Base-by-base conservation (phyloP, 2,329 filamentous ascomycete species). In the Lasiodiplodia hormozganensis region DNA sequence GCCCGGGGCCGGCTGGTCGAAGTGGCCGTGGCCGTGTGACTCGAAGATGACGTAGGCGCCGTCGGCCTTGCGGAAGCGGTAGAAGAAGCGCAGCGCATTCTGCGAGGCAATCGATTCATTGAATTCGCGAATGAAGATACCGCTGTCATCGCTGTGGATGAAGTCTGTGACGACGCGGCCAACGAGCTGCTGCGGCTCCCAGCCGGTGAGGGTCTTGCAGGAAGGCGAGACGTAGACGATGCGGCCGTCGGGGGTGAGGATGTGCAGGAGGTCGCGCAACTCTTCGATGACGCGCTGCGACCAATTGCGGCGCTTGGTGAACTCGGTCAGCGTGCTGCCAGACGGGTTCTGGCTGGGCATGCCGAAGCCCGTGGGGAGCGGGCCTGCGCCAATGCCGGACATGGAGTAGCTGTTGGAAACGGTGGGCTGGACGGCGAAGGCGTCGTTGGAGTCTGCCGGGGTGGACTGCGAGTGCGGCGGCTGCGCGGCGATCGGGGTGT, bases 1-100 rank as follows among this genome's bases (percentile, higher is more conserved):
- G 14, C 86, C 84, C 70, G 87, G 88, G 70, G 86, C 86, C 71
- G 92, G 89, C 23, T 86, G 88, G 43, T 91, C 91, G 70, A 97
- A 90, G 81, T 98, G 95, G 14, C 94, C 92, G 77, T 97, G 95
- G 62, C 95, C 95, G 73, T 95, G 90, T n/a, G 92, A 90, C 81
- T 98, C 95, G 76, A 98, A 93, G 67, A 97, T 92, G 71, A 86
- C 85, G 77, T 91, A 96, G 2, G 84, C 85, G 25, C 88, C 89
- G 76, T 96, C 92, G 72, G 89, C 88, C 79, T 89, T 92, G 76
- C 86, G 87, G 76, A 97, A 89, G 62, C 95, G 90, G 78, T 96
- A 96, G 82, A 96, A 97, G 78, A 97, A 89, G 69, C 92, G 91
- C 70, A 97, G 81, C 4, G 89, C 84, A 72, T 92, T 90, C n/a